Evolutionary conservation across 192 early-diverging fungal species (phyloP), one percentile per base, ranked within the genome.

Genomic region (Backusella macrospora): DNA sequence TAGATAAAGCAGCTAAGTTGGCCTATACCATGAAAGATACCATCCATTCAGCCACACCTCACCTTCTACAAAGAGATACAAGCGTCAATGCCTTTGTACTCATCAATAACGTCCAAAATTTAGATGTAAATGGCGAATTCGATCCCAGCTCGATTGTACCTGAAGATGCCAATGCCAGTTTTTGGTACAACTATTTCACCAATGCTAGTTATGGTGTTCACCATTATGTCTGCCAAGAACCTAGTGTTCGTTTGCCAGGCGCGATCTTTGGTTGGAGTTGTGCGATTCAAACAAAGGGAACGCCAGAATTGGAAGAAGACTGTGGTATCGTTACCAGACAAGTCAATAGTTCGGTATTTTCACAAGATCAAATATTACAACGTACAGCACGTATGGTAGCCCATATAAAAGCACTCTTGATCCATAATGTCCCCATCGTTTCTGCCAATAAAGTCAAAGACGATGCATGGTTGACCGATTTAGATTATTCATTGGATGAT

Each of bases 181-280:
- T 78, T 18, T 81, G 80, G 80, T 68, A 68, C 13, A 65, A 74
- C 26, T 81, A 81, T 46, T 75, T 75, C 7, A 45, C 65, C 14
- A 73, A 78, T 71, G 68, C 73, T 6, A 73, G 69, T 34, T 81
- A 81, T 43, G 80, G 80, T 52, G 47, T 81, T 6, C 76, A 81
- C 44, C 75, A 75, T 40, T 81, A 65, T 52, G 76, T 81, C 8
- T 62, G 52, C 16, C 45, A 46, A 6, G 74, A 77, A 65, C 23
- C 70, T 0, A 55, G 67, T 21, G n/a, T 78, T 0, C 68, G 80
- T 12, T 15, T 73, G 0, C 69, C 73, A 16, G 65, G 55, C 0
- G 46, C 76, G 8, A 45, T 59, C 2, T 21, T 43, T 15, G 76
- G 65, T 16, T 78, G 80, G 76, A 52, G 55, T 43, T 81, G 80